A percentile compares a stretch with the other conserved stretches of the same genome.
phyloP scores from a whole-genome alignment of 1,284 basidiomycete species.

The Pulveroboletus sp. region DNA sequence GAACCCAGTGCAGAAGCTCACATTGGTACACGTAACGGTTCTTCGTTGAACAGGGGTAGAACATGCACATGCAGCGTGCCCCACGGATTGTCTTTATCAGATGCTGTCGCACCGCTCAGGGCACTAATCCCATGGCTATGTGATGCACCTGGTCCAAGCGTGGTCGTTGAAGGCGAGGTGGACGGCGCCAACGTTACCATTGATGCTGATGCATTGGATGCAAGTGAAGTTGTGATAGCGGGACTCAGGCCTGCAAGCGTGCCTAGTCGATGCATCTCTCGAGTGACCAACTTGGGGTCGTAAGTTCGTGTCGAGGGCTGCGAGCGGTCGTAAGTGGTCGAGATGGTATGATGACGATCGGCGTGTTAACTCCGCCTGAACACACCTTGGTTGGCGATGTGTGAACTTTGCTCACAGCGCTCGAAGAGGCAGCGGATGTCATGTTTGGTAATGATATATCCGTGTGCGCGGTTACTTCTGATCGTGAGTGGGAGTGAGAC shows the following conservation, averaged over 20 bases:
- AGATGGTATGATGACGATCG: neutral
- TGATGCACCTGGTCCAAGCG: slow-evolving; percentile 24
- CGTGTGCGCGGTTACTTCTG: slow-evolving; percentile 20
- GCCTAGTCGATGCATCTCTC: slow-evolving; percentile 78
- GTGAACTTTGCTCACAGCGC: slow-evolving; percentile 36
- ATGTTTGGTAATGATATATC: slow-evolving; percentile 18
- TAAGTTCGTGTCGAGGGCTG: slow-evolving; percentile 65
- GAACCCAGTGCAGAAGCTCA: slow-evolving; percentile 39
- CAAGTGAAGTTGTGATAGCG: slow-evolving; percentile 41
- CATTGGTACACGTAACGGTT: slow-evolving; percentile 86
- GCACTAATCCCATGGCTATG: slow-evolving; percentile 28
- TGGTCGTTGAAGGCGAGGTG: slow-evolving; percentile 25
- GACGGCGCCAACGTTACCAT: slow-evolving; percentile 36
- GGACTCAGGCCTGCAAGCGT: slow-evolving; percentile 52
- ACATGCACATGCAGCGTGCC: slow-evolving; percentile 82
- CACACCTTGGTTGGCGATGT: slow-evolving; percentile 71
- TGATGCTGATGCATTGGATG: slow-evolving; percentile 40
- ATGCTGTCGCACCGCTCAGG: slow-evolving; percentile 11
- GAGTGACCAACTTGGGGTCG: slow-evolving; percentile 68
- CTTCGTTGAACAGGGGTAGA: slow-evolving; percentile 89
- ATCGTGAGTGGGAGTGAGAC: slow-evolving; percentile 14
- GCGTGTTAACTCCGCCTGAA: slow-evolving; percentile 24
- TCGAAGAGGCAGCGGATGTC: slow-evolving; percentile 31
- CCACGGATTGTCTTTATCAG: slow-evolving; percentile 68
- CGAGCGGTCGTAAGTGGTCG: slow-evolving; percentile 20